Base-by-base conservation (phyloP, 805 yeast genomes). In the Zygosaccharomyces bisporus region DNA sequence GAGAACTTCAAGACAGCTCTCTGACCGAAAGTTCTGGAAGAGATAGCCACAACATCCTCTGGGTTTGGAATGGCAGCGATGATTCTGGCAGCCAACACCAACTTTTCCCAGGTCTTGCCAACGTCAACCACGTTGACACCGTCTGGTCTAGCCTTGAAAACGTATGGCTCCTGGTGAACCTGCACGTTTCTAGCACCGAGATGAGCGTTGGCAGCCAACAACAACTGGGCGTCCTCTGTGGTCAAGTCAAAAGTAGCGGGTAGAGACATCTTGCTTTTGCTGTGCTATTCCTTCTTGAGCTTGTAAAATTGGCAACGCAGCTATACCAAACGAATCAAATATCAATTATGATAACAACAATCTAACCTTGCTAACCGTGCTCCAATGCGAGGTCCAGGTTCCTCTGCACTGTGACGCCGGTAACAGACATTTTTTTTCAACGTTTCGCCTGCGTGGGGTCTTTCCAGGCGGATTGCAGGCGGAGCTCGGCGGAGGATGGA, bases 1-100 rank as follows among this genome's bases (percentile, higher is more conserved):
- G 99, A 97, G 71, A 85, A 93, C 81, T 93, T 93, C 76, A 93
- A 84, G 64, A 91, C 99, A 71, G 99, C 99, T 82, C 99, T 93
- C 81, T 93, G 99, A 72, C 99, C 99, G 79, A 86, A 91, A 67
- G 97, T 90, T 83, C 98, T 91, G 67, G 98, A 87, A 60, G 98
- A 90, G 69, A 95, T 88, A 67, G 96, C 98, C 72, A 90, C 98
- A 70, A 93, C 96, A 71, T 93, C 99, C 62, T 91, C 81, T 60
- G 98, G 80, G 84, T 89, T 88, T 79, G 99, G 99, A 64, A 93
- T 85, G 69, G 99, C 96, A 74, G 98, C 99, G 71, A 93, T 89
- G 77, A 91, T 86, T 81, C 97, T 93, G 66, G 99, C 99, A 70
- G 99, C 99, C 73, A 93, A 81, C 58, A 91, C 97, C 46, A 53